Evolutionary conservation across 495 filamentous ascomycete genomes (phyloP).

Genomic region (Evernia prunastri): DNA sequence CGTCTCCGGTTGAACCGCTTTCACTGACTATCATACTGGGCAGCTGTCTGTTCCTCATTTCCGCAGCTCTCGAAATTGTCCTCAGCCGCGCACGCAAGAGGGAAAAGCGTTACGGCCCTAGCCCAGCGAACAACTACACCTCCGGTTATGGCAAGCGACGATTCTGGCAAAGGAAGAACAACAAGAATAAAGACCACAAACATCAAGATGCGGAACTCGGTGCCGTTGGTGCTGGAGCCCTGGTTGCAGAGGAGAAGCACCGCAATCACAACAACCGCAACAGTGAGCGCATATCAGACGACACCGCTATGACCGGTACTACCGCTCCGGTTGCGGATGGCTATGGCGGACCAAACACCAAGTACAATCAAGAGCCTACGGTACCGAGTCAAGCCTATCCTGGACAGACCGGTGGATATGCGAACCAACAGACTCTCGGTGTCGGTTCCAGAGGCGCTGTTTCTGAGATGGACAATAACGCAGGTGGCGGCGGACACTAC

Average conservation of each 20-base stretch:
- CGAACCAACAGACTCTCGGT: slow-evolving; percentile 1
- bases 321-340: slow-evolving; percentile 9
- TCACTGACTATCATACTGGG: slow-evolving; percentile 10
- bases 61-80: slow-evolving; percentile 54
- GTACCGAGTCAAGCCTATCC: background rate
- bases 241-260: slow-evolving; percentile 21
- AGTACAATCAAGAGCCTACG: slow-evolving; percentile 13
- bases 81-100: slow-evolving; percentile 65
- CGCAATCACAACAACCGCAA: slow-evolving; percentile 14
- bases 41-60: slow-evolving; percentile 63
- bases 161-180: slow-evolving; percentile 25
- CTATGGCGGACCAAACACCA: slow-evolving; percentile 23
- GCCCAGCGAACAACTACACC: slow-evolving; percentile 71
- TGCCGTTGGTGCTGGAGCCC: slow-evolving; percentile 20
- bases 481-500: background rate
- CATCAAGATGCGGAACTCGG: slow-evolving; percentile 24
- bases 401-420: background rate
- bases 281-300: slow-evolving; percentile 20
- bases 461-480: slow-evolving; percentile 10
- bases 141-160: slow-evolving; percentile 48
- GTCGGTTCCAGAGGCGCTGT: slow-evolving; percentile 2
- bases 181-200: slow-evolving; percentile 11
- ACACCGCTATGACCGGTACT: slow-evolving; percentile 25
- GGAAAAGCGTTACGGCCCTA: slow-evolving; percentile 73
- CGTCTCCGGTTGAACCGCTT: background rate